phyloP scores from a whole-genome alignment of 2,329 filamentous ascomycete genomes.

The Fusarium sp. region DNA sequence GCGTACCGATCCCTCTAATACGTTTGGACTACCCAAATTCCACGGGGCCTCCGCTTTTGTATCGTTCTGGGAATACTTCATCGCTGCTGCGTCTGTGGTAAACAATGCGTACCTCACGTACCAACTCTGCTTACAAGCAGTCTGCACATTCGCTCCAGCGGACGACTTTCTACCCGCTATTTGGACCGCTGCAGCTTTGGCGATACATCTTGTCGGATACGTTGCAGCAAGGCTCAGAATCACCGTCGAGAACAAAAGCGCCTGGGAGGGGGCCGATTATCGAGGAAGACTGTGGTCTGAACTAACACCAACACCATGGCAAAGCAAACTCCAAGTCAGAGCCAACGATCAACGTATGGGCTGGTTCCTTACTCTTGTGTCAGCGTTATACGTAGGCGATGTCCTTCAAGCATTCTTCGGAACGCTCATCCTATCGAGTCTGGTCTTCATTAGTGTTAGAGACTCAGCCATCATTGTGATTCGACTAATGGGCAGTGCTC shows the following conservation, averaged over 20 bases:
- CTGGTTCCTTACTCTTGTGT: conserved; percentile 21
- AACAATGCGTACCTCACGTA: conserved; percentile 31
- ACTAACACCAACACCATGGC: conserved; percentile 14
- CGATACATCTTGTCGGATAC: conserved; percentile 12
- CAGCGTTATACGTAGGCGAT: conserved; percentile 20
- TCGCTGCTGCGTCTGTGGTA: conserved; percentile 18
- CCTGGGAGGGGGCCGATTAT: not conserved
- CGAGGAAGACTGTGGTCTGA: not conserved
- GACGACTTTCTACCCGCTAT: conserved; percentile 29
- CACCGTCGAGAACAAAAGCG: not conserved
- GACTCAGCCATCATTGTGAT: conserved; percentile 29
- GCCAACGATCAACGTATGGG: not conserved
- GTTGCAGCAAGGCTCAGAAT: conserved; percentile 7
- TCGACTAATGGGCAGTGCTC: conserved; percentile 22
- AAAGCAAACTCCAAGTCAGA: conserved; percentile 3
- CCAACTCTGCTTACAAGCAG: conserved; percentile 26
- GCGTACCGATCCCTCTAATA: conserved; percentile 8
- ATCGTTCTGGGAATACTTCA: conserved; percentile 8
- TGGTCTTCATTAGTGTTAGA: conserved; percentile 32
- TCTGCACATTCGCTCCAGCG: conserved; percentile 32
- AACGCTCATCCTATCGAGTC: conserved; percentile 29
- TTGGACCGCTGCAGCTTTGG: conserved; percentile 4
- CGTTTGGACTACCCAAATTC: not conserved
- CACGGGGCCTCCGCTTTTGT: not conserved
- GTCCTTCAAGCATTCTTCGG: conserved; percentile 29